Evolutionary conservation across 2,329 filamentous ascomycete species (phyloP), one percentile per base, ranked within the genome.

Genomic region (Penicillium sclerotiorum): DNA sequence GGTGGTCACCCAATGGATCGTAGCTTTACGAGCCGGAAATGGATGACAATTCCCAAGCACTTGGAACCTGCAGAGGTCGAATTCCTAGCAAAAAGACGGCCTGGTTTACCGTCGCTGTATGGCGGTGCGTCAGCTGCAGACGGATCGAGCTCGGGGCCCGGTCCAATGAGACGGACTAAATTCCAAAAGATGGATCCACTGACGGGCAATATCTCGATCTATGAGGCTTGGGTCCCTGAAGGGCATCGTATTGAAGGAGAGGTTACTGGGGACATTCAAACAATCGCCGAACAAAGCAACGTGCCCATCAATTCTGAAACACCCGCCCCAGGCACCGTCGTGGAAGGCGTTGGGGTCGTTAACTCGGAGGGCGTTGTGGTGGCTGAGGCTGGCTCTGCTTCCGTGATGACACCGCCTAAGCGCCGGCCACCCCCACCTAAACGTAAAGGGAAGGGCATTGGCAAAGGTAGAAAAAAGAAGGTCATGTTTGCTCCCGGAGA

Each of bases 231-330:
- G 17, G 80, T 95, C 4, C 82, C 85, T 5, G 88, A 93, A 49
- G 91, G 90, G 0, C 88, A 94, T 66, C 77, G 78, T 5, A 81
- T 95, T 1, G 88, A 93, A 56, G 90, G 90, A 49, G 91, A 96
- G 66, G 86, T 96, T 43, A 82, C 90, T 50, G 76, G 79, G 30
- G 76, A 78, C 39, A 74, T 79, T 45, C 76, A 76, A 47, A 67
- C 74, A 22, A 69, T 76, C 40, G 71, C 74, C 36, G 77, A 78
- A 36, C 72, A 68, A 39, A 65, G 60, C 28, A 55, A 67, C 38
- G 65, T 56, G 13, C 66, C 64, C 3, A 65, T 73, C 12, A 68
- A 65, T 18, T 63, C 65, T 3, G 66, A 69, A 42, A 63, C 63
- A 8, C 82, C 83, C 32, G 78, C 79, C 5, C 80, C 80, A 1